Evolutionary conservation across 345 rosid species (phyloP).

Genomic region (Ceriops zippeliana): DNA sequence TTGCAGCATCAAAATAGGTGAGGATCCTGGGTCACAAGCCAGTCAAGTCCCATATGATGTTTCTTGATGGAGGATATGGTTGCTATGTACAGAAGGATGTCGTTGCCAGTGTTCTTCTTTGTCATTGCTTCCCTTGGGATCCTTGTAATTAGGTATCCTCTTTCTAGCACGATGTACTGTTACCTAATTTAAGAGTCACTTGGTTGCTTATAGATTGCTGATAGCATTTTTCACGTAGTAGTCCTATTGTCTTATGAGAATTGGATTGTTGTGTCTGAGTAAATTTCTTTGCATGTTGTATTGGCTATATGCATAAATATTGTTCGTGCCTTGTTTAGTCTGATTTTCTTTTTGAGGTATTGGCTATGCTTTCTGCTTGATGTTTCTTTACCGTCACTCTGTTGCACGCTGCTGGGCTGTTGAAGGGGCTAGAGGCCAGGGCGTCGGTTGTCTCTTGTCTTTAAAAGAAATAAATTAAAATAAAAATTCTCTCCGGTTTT

Average conservation of each 20-base stretch:
- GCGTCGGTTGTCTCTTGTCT: too few species aligned
- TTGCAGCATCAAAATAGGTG: not conserved
- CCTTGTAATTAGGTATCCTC: not conserved
- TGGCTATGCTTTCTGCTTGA: too few species aligned
- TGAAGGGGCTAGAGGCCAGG: too few species aligned
- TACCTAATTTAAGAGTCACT: not conserved
- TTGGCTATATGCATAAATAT: too few species aligned
- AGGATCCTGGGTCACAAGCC: not conserved
- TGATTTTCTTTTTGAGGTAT: too few species aligned
- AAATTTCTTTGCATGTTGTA: not conserved
- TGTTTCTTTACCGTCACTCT: too few species aligned
- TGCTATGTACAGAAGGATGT: slow-evolving; percentile 1
- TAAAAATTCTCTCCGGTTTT: too few species aligned
- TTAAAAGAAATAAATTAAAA: too few species aligned
- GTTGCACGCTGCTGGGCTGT: too few species aligned
- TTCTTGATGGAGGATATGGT: not conserved
- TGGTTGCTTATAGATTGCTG: not conserved
- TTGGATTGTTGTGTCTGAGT: not conserved
- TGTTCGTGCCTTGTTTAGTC: too few species aligned
- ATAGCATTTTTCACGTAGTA: not conserved
- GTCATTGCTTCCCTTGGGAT: not conserved
- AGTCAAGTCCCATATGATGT: not conserved
- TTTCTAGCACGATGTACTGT: too few species aligned
- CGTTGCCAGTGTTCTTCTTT: not conserved
- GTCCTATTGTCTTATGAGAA: not conserved